A percentile compares a stretch with the other conserved stretches of the same genome.
phyloP scores from a whole-genome alignment of 2,329 filamentous ascomycete genomes.

The Plectosphaerella sp. region DNA sequence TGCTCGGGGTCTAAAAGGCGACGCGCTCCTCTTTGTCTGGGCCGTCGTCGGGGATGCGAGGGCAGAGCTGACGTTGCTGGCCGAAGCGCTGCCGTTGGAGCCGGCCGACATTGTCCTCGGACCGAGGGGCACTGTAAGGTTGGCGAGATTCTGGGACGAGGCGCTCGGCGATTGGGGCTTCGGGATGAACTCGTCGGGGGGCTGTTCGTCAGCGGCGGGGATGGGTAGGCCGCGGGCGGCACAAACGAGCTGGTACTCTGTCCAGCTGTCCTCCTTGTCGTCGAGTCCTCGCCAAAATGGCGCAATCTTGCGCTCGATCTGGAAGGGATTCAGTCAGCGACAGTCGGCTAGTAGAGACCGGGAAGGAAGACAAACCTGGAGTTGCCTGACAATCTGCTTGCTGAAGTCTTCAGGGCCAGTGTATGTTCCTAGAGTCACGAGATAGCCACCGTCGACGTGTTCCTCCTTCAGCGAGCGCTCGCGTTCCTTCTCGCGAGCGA shows the following conservation, averaged over 20 bases:
- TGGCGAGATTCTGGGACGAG: constrained; percentile 61
- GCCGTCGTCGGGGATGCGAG: constrained; percentile 47
- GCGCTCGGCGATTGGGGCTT: constrained; percentile 43
- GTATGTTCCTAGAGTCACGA: constrained; percentile 93
- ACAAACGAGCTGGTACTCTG: constrained; percentile 91
- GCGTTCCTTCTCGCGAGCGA: constrained; percentile 72
- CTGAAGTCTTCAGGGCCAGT: constrained; percentile 90
- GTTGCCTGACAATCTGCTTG: constrained; percentile 79
- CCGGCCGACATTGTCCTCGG: constrained; percentile 73
- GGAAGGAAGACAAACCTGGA: constrained; percentile 60
- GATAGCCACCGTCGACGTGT: constrained; percentile 86
- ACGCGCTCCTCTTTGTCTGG: constrained; percentile 38
- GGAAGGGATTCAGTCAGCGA: constrained; percentile 8
- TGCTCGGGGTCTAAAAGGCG: constrained; percentile 74
- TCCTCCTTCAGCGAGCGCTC: constrained; percentile 89
- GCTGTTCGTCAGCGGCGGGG: constrained; percentile 78
- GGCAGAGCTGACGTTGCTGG: constrained; percentile 49
- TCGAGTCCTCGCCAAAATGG: constrained; percentile 95
- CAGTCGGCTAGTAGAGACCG: not conserved
- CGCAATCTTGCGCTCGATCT: constrained; percentile 90
- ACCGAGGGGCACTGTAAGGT: constrained; percentile 74
- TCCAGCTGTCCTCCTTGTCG: constrained; percentile 84
- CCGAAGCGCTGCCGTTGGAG: constrained; percentile 64
- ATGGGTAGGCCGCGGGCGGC: constrained; percentile 80
- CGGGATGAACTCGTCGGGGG: constrained; percentile 59